Conservation (phyloP, 371 early-diverging fungal species). For the Homolaphlyctis polyrhiza region DNA sequence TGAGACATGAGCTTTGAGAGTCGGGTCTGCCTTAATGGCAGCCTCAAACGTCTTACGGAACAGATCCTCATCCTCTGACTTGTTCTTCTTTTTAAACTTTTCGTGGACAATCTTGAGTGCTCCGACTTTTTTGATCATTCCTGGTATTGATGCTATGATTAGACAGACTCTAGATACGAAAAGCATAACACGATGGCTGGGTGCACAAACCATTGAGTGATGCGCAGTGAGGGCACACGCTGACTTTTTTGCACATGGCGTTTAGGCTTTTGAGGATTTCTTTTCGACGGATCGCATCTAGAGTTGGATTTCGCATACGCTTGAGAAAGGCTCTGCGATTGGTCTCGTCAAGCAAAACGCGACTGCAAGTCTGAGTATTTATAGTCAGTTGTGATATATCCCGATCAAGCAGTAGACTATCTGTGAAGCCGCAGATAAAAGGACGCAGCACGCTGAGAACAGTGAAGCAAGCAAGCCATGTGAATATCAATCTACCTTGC, state of each 20-base stretch:
- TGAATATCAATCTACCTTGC: conserved; percentile 70
- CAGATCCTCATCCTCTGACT: conserved; percentile 69
- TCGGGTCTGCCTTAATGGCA: conserved; percentile 67
- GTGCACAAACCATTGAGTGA: conserved; percentile 64
- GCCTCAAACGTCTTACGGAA: conserved; percentile 54
- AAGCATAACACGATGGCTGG: neutral
- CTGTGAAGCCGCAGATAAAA: too few relatives aligned
- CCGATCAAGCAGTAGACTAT: too few relatives aligned
- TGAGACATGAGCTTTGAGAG: conserved; percentile 65
- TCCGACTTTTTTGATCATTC: conserved; percentile 90
- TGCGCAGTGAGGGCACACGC: conserved; percentile 82
- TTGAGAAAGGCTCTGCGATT: conserved; percentile 67
- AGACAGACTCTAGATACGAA: neutral
- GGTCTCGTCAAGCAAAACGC: conserved; percentile 80
- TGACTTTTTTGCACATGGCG: conserved; percentile 83
- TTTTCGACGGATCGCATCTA: conserved; percentile 76
- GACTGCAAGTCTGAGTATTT: conserved; percentile 67
- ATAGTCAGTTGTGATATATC: too few relatives aligned
- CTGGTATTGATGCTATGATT: too few relatives aligned
- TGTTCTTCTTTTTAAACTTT: conserved; percentile 75
- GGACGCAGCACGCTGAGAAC: too few relatives aligned
- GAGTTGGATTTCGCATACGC: conserved; percentile 67
- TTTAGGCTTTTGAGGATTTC: conserved; percentile 80
- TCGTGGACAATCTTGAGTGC: conserved; percentile 96
- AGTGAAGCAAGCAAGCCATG: too few relatives aligned